A percentile compares a stretch with the other conserved stretches of the same genome.
phyloP scores from a whole-genome alignment of 306 rosid species.

The Cucumis melo region DNA sequence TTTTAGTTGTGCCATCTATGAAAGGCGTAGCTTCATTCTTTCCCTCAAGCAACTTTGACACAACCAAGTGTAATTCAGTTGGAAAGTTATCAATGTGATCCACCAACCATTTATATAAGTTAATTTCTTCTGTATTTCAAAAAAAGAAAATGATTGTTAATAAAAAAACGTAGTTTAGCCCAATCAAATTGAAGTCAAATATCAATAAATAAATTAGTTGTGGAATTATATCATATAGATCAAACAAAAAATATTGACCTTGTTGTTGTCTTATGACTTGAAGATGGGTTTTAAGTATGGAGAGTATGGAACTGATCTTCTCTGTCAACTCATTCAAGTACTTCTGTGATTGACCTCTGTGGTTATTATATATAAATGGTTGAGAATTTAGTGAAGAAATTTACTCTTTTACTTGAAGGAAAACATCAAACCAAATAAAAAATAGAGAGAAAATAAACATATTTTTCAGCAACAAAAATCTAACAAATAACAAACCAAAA shows the following conservation, averaged over 20 bases:
- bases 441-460: too few species aligned
- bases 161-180: too few species aligned
- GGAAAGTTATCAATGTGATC: background rate
- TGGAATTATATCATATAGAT: background rate
- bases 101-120: background rate
- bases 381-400: too few species aligned
- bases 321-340: slow-evolving; percentile 2
- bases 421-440: too few species aligned
- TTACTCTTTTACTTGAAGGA: too few species aligned
- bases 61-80: background rate
- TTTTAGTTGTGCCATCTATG: slow-evolving; percentile 38
- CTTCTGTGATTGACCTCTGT: background rate
- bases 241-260: background rate
- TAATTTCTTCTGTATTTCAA: background rate
- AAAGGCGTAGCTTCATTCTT: slow-evolving; percentile 18
- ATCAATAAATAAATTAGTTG: background rate
- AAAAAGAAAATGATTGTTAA: background rate
- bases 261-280: background rate
- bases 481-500: too few species aligned
- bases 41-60: slow-evolving; percentile 1
- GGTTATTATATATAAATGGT: background rate
- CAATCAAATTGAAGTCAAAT: background rate
- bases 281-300: background rate
- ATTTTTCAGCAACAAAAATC: too few species aligned
- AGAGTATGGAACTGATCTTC: background rate